phyloP scores from a whole-genome alignment of 2,329 filamentous ascomycete genomes.

The Bipolaris bicolor region DNA sequence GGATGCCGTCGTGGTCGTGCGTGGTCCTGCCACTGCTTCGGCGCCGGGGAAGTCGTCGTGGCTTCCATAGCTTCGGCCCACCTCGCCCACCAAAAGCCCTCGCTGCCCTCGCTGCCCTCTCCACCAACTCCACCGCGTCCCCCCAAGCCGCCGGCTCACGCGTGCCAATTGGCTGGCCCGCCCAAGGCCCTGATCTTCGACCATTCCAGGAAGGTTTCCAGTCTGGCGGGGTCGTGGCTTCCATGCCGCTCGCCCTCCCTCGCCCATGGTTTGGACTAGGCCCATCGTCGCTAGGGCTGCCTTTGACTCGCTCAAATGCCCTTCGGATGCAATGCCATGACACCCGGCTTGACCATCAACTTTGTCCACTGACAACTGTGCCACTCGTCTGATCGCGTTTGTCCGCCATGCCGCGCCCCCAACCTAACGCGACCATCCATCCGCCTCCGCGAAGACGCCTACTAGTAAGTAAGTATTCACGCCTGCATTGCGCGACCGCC shows the following conservation, averaged over 20 bases:
- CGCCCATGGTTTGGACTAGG: constrained; percentile 22
- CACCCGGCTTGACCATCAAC: constrained; percentile 14
- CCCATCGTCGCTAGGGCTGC: constrained; percentile 1
- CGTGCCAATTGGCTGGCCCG: constrained; percentile 45
- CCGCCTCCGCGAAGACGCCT: neutral
- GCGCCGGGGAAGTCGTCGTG: constrained; percentile 47
- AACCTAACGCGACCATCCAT: neutral
- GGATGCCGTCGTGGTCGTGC: constrained; percentile 14
- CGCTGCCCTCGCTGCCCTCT: too few species aligned
- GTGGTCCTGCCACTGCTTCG: constrained; percentile 38
- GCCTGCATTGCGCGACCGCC: constrained; percentile 17
- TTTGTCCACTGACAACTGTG: constrained; percentile 1
- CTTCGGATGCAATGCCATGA: constrained; percentile 14
- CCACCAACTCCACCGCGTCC: too few species aligned
- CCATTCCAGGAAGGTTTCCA: constrained; percentile 35
- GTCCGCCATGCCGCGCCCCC: constrained; percentile 15
- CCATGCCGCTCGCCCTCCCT: constrained; percentile 14
- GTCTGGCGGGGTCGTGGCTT: constrained; percentile 36
- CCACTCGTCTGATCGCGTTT: constrained; percentile 16
- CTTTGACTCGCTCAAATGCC: constrained; percentile 29
- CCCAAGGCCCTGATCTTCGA: constrained; percentile 45
- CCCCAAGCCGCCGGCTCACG: constrained; percentile 29
- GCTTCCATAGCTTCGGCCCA: constrained; percentile 46
- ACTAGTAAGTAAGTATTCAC: neutral
- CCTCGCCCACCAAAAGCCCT: constrained; percentile 31